Evolutionary conservation across 2,329 filamentous ascomycete genomes (phyloP), one percentile per base, ranked within the genome.

Genomic region (Graphilbum ipis-grandicollis): DNA sequence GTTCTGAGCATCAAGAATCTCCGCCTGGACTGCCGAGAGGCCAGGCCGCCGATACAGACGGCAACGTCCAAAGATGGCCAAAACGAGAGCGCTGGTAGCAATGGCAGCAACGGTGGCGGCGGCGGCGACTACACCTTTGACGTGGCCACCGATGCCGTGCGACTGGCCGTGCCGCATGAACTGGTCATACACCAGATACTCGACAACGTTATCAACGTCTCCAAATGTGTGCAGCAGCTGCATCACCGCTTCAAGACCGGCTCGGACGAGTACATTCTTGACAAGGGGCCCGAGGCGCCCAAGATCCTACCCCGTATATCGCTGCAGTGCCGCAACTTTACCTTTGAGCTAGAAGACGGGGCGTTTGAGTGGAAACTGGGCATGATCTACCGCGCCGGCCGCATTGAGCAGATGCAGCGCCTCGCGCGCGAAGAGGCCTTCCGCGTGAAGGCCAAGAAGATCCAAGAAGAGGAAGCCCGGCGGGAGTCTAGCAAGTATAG

Each of bases 331-430:
- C 80, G 81, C 47, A 81, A 80, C 5, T 65, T 98, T 19, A 59
- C 93, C 3, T 88, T 98, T 41, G 88, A 96, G 50, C 65, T 98
- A 26, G 90, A 98, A 56, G 90, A 98, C 52, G 88, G 90, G 35
- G 79, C 83, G 0, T 98, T 98, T 49, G 90, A 98, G 54, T 98
- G 86, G 82, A 96, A 94, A 52, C 63, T 98, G 9, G 84, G 86
- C 14, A 76, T 85, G 50, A 98, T 98, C 36, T 98, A 96, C 54
- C 76, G 88, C 23, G 74, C 83, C 33, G 90, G 92, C 1, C 66
- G 88, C 17, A 63, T 86, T 38, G 90, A 98, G 54, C 88, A 96
- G 55, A 77, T 79, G 52, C 90, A 96, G 54, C 72, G 90, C 17
- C 62, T 93, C 38, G 86, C 88, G 5, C 75, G 90, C 31, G 84